Base-by-base conservation (phyloP, 2,329 filamentous ascomycete species). In the Fusarium multiceps region DNA sequence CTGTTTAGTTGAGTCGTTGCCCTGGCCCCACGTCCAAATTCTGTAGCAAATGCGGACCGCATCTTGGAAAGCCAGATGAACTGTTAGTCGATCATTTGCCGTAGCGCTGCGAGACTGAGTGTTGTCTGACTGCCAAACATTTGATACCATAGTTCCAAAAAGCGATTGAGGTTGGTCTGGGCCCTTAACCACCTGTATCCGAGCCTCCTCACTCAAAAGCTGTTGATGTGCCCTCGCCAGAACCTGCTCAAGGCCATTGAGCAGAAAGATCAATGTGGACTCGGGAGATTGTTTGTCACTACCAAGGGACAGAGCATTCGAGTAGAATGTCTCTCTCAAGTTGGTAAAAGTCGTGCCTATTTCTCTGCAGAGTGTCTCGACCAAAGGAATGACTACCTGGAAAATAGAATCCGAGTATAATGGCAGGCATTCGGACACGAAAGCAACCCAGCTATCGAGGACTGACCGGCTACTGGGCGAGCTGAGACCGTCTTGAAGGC, bases 51-150 rank as follows among this genome's bases (percentile, higher is more conserved):
- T 92, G 25, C 93, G 89, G 62, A 98, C 93, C 2, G 94, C 93
- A 78, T 99, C 97, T 79, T 98, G 95, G 77, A 99, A 97, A 13
- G 94, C 97, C n/a, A 99, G 85, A 45, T 98, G 86, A 21, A 99
- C 95, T 0, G 96, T 98, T 23, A 99, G 85, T 47, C 95, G 89
- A 74, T 96, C 95, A 75, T 98, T 99, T 11, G 94, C 94, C n/a
- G 93, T 94, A 10, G 91, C 89, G 63, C 90, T 93, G 50, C 94
- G 90, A n/a, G 89, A 87, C 65, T 94, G 92, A 3, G 87, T 89
- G 1, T 88, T 85, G 63, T 98, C 94, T 1, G 92, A 88, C 40
- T 93, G 87, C 77, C 97, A 97, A 0, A 97, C 93, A 2, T 93
- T 93, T 1, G 94, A 96, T 3, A 97, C 93, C 89, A 98, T 97